A percentile compares a stretch with the other conserved stretches of the same genome.
Conservation (phyloP, 106 monocot genomes). For the Dioscorea dumetorum region DNA sequence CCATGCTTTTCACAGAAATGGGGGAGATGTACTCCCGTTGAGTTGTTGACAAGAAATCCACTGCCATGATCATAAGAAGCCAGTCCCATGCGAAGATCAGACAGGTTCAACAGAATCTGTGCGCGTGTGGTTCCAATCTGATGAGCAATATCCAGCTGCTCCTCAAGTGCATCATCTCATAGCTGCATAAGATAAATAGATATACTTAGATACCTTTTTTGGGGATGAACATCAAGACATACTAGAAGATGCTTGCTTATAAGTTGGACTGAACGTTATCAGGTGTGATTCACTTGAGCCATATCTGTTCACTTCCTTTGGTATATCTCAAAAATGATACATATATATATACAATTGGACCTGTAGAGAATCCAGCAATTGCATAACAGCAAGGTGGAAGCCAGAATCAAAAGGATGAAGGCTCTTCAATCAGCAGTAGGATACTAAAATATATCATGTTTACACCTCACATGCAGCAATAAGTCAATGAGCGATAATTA, state of each 20-base stretch:
- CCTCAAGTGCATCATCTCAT: constrained; percentile 95
- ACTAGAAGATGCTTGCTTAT: not conserved
- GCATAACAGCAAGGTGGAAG: no score
- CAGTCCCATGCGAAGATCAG: constrained; percentile 69
- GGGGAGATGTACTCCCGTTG: not conserved
- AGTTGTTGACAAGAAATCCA: not conserved
- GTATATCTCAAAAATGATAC: not conserved
- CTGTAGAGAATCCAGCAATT: no score
- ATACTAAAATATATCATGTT: no score
- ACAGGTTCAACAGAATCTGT: constrained; percentile 75
- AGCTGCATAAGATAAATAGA: constrained; percentile 27
- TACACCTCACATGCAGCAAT: no score
- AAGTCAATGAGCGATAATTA: no score
- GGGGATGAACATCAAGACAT: not conserved
- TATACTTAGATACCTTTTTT: not conserved
- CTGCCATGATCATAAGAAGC: constrained; percentile 46
- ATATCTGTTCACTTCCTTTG: not conserved
- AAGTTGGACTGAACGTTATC: no score
- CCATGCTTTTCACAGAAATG: not conserved
- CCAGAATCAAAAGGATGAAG: no score
- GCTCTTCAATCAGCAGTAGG: no score
- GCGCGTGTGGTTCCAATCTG: constrained; percentile 81
- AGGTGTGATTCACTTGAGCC: not conserved
- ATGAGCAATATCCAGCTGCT: constrained; percentile 83
- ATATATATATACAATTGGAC: not conserved